These are phyloP conservation scores for Tulasnella sp. DNA, from an alignment of 768 basidiomycete genomes.

Conservation along the genomic window DNA sequence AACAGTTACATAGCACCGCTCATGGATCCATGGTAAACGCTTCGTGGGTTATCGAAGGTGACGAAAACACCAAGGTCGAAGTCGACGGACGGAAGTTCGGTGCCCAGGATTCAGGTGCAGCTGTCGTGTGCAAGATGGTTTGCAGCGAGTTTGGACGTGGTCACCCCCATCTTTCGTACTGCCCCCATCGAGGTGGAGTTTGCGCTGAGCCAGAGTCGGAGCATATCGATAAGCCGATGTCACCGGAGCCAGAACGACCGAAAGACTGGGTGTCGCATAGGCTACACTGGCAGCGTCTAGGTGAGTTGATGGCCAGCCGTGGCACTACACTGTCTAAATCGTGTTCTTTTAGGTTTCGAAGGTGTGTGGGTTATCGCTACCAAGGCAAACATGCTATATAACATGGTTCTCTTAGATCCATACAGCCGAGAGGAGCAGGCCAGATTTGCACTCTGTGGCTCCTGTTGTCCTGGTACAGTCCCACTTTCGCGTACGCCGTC, in stretches of 20 bases:
- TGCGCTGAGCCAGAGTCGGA: conserved; percentile 37
- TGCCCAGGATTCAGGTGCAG: conserved; percentile 16
- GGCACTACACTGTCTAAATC: neutral
- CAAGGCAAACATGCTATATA: neutral
- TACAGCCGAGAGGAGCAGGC: neutral
- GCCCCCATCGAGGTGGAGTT: conserved; percentile 30
- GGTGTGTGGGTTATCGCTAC: conserved; percentile 23
- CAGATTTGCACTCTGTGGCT: neutral
- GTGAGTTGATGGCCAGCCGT: conserved; percentile 25
- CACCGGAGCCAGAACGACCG: conserved; percentile 34
- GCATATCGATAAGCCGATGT: conserved; percentile 34
- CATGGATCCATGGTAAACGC: conserved; percentile 53
- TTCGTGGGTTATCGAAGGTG: conserved; percentile 44
- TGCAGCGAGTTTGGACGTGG: conserved; percentile 23
- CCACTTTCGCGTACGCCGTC: neutral
- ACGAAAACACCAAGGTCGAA: conserved; percentile 39
- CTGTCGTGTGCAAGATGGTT: conserved; percentile 4
- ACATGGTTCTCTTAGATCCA: neutral
- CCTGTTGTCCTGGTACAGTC: neutral
- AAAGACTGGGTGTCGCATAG: conserved; percentile 47
- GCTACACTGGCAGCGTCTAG: conserved; percentile 46
- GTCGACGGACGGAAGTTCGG: conserved; percentile 40
- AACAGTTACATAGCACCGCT: conserved; percentile 47
- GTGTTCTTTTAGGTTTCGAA: conserved; percentile 37
- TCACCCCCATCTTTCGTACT: conserved; percentile 47